Evolutionary conservation across 148 eudicot species (phyloP), one percentile per base, ranked within the genome.

Genomic region (Rhododendron griersonianum): DNA sequence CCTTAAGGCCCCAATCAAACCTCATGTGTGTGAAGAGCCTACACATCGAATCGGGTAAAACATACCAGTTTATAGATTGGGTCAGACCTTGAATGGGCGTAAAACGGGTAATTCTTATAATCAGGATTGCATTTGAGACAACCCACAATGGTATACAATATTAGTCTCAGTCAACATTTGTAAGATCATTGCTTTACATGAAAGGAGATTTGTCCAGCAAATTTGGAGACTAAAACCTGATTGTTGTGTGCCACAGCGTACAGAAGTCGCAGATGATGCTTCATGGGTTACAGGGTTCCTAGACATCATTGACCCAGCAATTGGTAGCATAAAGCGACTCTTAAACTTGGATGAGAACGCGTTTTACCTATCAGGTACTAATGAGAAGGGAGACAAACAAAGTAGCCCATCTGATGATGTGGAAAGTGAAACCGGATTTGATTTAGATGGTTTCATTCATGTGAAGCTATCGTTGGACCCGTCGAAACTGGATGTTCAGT

Each of bases 261-360:
- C 96, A 63, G 99, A 97, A 87, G 91, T 97, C 18, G 94, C 94
- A 1, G 99, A 97, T 82, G 99, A 97, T 86, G 95, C 93, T 53
- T 92, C 98, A 37, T 97, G 99, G 99, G 95, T 93, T 44, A 93
- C 86, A 90, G 99, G 98, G 71, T 90, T 97, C 90, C 61, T 95
- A 61, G 96, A 95, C 92, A 91, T 97, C 73, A 93, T 97, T 37
- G 99, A 97, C 81, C 99, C 99, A 7, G 99, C 99, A 61, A 90
- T 97, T 3, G 95, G 94, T 81, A 93, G 95, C 87, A 89, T 97
- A 82, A 97, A 93, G 91, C 90, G 91, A 84, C 87, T 97, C 76
- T 59, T 97, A 55, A 94, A 94, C 85, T 73, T 95, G 50, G 93
- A 94, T 83, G 90, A 92, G 78, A 90, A 89, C 59, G 59, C 92